A percentile compares a stretch with the other conserved stretches of the same genome.
These are phyloP conservation scores for Draba incana DNA, from an alignment of 345 rosid species.

Conservation along the genomic window DNA sequence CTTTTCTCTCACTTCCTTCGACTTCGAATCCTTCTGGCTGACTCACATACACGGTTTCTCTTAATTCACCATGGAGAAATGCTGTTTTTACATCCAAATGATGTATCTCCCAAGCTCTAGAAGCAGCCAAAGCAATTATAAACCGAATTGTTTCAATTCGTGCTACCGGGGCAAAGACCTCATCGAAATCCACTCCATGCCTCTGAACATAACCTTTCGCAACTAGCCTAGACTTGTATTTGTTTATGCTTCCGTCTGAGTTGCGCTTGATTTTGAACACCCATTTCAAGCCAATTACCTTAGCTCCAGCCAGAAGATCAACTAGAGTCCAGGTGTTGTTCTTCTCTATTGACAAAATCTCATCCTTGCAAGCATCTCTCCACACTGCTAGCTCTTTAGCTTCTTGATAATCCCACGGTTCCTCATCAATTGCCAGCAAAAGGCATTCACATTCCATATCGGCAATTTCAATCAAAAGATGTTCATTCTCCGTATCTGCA, in stretches of 20 bases:
- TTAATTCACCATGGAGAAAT: neutral
- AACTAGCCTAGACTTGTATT: neutral
- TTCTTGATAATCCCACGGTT: neutral
- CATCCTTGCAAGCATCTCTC: neutral
- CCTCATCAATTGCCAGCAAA: fast-evolving
- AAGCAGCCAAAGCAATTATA: neutral
- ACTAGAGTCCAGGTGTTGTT: neutral
- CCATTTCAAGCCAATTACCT: neutral
- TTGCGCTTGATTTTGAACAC: neutral
- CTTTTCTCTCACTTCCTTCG: neutral
- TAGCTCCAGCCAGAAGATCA: fast-evolving
- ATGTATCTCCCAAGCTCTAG: neutral
- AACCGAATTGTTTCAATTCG: neutral
- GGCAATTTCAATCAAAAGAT: too few relatives aligned
- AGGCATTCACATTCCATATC: too few relatives aligned
- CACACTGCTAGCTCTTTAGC: neutral
- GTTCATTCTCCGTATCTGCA: neutral
- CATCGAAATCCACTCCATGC: neutral
- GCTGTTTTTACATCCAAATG: neutral
- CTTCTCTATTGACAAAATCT: fast-evolving
- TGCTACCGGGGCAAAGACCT: neutral
- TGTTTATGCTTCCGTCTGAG: neutral
- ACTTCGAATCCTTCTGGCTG: neutral
- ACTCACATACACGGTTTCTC: neutral
- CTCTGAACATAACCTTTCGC: neutral